Percentiles rank a stretch among this genome's conserved stretches.
Evolutionary conservation across 805 yeast genomes (phyloP).

Genomic region (Lipomyces sp.): DNA sequence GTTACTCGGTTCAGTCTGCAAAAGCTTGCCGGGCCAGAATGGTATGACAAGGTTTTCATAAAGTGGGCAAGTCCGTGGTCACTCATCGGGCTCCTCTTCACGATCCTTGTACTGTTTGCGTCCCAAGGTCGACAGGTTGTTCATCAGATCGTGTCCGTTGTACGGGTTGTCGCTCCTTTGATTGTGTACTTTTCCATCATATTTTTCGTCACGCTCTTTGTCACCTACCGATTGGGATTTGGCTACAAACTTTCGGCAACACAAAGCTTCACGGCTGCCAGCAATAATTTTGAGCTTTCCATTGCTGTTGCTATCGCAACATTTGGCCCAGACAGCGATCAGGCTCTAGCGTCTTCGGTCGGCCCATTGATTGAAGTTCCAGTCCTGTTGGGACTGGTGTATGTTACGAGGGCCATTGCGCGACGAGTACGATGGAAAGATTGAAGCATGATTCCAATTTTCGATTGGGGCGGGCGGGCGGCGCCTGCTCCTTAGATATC

Average conservation of each 20-base stretch:
- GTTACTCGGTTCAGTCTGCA: constrained; percentile 46
- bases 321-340: constrained; percentile 57
- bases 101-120: constrained; percentile 57
- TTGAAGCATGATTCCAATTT: background rate
- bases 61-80: constrained; percentile 56
- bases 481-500: no score
- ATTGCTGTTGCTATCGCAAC: constrained; percentile 58
- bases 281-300: constrained; percentile 62
- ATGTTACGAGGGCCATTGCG: constrained; percentile 19
- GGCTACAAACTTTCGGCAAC: constrained; percentile 51
- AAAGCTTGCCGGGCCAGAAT: constrained; percentile 43
- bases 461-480: no score
- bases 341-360: constrained; percentile 61
- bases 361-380: constrained; percentile 65
- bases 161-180: constrained; percentile 57
- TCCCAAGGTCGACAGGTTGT: constrained; percentile 55
- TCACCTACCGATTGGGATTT: constrained; percentile 36
- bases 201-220: constrained; percentile 53
- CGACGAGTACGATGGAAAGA: constrained; percentile 14
- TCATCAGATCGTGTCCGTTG: constrained; percentile 54
- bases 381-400: constrained; percentile 45
- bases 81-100: constrained; percentile 56
- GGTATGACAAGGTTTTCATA: constrained; percentile 47
- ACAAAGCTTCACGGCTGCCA: constrained; percentile 63
- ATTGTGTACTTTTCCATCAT: constrained; percentile 53